These are phyloP conservation scores for Apiospora kogelbergensis DNA, from an alignment of 2,329 filamentous ascomycete species.

Conservation along the genomic window DNA sequence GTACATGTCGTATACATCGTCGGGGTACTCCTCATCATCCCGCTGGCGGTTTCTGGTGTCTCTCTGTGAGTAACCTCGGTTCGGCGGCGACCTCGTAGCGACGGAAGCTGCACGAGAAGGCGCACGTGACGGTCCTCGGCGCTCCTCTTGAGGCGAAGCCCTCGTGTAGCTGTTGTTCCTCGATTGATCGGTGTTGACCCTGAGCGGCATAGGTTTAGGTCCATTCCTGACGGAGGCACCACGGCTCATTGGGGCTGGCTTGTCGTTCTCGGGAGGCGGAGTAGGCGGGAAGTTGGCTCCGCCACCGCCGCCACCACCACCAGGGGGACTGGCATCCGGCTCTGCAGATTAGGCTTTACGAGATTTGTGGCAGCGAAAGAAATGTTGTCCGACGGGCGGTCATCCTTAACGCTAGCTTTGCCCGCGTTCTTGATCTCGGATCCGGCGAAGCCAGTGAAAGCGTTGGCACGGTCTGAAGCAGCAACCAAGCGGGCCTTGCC, in stretches of 20 bases:
- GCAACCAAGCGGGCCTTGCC: slow-evolving; percentile 94
- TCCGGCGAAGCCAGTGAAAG: slow-evolving; percentile 79
- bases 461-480: slow-evolving; percentile 77
- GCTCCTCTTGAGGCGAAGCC: slow-evolving; percentile 43
- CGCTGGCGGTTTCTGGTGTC: slow-evolving; percentile 37
- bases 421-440: slow-evolving; percentile 73
- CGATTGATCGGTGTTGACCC: slow-evolving; percentile 59
- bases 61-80: slow-evolving; percentile 44
- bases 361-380: slow-evolving; percentile 93
- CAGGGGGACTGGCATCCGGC: slow-evolving; percentile 72
- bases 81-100: slow-evolving; percentile 40
- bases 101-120: slow-evolving; percentile 37
- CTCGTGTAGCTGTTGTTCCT: slow-evolving; percentile 54
- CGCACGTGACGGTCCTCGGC: slow-evolving; percentile 34
- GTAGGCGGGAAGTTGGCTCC: slow-evolving; percentile 78
- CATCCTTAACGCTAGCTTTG: slow-evolving; percentile 64
- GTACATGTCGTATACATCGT: slow-evolving; percentile 70
- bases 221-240: slow-evolving; percentile 63
- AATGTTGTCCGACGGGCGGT: slow-evolving; percentile 78
- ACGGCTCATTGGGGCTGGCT: slow-evolving; percentile 49
- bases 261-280: slow-evolving; percentile 90
- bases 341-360: slow-evolving; percentile 80
- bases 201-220: slow-evolving; percentile 59
- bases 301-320: slow-evolving; percentile 33
- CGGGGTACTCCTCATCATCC: slow-evolving; percentile 64